Base-by-base conservation (phyloP, 345 rosid genomes). In the Camelina laxa region DNA sequence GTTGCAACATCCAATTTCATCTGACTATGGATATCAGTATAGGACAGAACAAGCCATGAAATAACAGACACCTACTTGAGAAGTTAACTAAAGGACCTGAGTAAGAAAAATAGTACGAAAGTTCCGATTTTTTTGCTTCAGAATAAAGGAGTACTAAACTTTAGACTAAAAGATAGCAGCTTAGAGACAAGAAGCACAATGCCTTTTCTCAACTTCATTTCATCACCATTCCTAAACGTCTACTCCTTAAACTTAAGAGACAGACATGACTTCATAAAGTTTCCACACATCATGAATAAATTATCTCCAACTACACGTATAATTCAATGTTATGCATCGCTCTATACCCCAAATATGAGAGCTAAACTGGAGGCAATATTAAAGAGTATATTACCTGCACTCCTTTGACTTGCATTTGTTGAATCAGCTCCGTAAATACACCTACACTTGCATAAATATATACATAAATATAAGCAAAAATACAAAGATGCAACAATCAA, bases 401-500 rank as follows among this genome's bases (percentile, higher is more conserved):
- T 13, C 98, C 98, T 80, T 89, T 92, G 63, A 95, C 99, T 85
- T 88, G 97, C 92, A 95, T 92, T 79, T 95, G 99, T 48, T 95
- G 99, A 78, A 92, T 87, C 47, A 95, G 98, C 84, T 95, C 99
- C 0, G 99, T 95, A 84, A 95, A 95, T 15, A 95, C 99, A 77
- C 99, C 99, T 94, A 85, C 16, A 63, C 42, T 74, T 42, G 56
- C 51, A 78, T 22, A 62, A 31, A 54, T 35, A 59, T 27, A 39
- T 41, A 51, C 20, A 47, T 31, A 61, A 44, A 17, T 7, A 57
- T 5, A 16, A 27, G 35, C 35, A 31, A 12, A 48, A 11, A 76
- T 16, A 54, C 24, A 55, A 20, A 35, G 27, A 0, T 2, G 24
- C 41, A 58, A 27, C 30, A 31, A 62, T 33, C 60, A 27, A 0